Conservation (phyloP, 257 asterid genomes). For the Nicotiana obtusifolia region DNA sequence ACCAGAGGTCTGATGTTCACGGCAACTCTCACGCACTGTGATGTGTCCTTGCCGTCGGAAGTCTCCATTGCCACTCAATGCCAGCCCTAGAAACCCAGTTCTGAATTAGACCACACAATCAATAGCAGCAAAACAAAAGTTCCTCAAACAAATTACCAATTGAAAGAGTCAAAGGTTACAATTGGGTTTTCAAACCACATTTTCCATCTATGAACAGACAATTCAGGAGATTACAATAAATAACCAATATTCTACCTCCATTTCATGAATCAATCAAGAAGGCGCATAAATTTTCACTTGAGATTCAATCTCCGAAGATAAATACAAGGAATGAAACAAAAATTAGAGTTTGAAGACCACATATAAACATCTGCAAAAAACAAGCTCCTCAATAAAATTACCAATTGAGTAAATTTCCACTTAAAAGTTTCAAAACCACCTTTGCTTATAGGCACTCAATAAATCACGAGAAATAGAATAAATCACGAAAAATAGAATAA, state of each 20-base stretch:
- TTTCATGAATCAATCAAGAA: neutral
- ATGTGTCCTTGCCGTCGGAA: constrained; percentile 39
- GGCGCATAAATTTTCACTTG: neutral
- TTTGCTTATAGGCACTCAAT: neutral
- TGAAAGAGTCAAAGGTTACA: neutral
- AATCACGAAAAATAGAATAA: neutral
- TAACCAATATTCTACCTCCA: neutral
- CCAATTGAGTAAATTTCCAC: neutral
- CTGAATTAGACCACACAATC: neutral
- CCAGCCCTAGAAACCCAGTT: neutral
- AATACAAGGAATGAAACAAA: neutral
- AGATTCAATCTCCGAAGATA: neutral
- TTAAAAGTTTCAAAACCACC: neutral
- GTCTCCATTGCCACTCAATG: constrained; percentile 46
- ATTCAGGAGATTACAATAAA: neutral
- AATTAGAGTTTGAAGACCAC: neutral
- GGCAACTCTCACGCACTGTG: constrained; percentile 85
- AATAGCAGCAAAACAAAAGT: neutral
- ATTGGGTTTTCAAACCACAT: neutral
- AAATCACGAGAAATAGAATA: neutral
- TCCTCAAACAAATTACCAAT: neutral
- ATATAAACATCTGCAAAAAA: neutral
- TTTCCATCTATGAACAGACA: neutral
- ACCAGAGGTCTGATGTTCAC: constrained; percentile 84
- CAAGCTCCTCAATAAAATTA: neutral